Evolutionary conservation across 1,284 basidiomycete genomes (phyloP), one percentile per base, ranked within the genome.

Genomic region (Lignosus rhinocerotis): DNA sequence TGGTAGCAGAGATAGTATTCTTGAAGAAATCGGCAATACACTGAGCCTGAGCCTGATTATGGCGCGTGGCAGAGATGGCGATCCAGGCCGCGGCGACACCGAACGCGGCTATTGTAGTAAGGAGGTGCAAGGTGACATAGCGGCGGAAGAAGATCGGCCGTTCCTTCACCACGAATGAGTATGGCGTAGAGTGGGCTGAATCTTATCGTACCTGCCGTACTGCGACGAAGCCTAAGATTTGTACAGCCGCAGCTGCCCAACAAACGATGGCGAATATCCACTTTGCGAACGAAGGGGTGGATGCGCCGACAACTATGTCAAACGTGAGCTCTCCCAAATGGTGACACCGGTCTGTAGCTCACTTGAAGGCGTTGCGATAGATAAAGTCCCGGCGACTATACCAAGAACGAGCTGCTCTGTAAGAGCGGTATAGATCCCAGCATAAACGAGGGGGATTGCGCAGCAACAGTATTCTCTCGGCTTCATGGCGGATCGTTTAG

Each of bases 391-490:
- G 3, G 87, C 83, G n/a, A 90, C 66, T 59, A 93, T 69, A 3
- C 83, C 86, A 8, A 91, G 72, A 19, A 83, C 76, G 48, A 91
- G 79, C 74, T 96, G 93, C 70, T 95, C 92, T 0, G 78, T 70
- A 50, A 96, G 73, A 41, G 90, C 82, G n/a, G 83, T 73, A 67
- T 96, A 96, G 55, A 96, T 91, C 36, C 94, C 94, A 59, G 86
- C 81, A 75, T 96, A 96, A 61, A 93, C 80, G 52, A 93, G 76
- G 5, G 93, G 93, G 62, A 96, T 88, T 51, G 93, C 93, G 69
- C 88, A 90, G 69, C 88, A 91, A 65, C 89, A 91, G 67, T 91
- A 90, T 38, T 91, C 85, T 78, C 87, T 79, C 46, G 84, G 75
- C 72, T 87, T 90, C 84, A 78, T 78, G 59, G 11, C 58, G 41